Evolutionary conservation across 345 rosid species (phyloP).

Genomic region (Eucalyptus leucophloia): DNA sequence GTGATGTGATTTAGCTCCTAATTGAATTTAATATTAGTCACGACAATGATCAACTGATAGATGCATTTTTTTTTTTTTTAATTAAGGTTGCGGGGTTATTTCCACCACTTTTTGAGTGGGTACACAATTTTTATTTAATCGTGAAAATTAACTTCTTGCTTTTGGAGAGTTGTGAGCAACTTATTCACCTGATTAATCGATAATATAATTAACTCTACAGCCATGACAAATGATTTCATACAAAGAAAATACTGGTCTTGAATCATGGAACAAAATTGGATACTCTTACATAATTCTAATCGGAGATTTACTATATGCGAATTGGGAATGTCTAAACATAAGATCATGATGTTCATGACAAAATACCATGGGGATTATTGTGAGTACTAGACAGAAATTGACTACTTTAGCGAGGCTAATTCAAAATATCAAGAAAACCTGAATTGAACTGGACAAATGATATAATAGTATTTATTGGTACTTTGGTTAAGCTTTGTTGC

Average conservation of each 20-base stretch:
- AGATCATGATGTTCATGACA: neutral
- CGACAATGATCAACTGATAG: neutral
- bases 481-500: neutral
- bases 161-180: neutral
- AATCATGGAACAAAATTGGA: neutral
- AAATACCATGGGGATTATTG: neutral
- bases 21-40: neutral
- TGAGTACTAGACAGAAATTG: neutral
- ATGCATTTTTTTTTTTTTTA: neutral
- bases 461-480: neutral
- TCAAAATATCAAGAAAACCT: neutral
- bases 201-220: neutral
- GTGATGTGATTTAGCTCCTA: neutral
- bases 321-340: neutral
- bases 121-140: neutral
- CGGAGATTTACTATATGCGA: neutral
- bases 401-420: neutral
- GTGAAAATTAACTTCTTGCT: neutral
- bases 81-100: neutral
- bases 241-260: neutral
- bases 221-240: neutral
- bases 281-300: neutral
- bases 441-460: neutral
- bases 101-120: neutral
- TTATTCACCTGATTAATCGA: neutral